Evolutionary conservation across 495 filamentous ascomycete genomes (phyloP), one percentile per base, ranked within the genome.

Genomic region (Talaromyces borbonicus): DNA sequence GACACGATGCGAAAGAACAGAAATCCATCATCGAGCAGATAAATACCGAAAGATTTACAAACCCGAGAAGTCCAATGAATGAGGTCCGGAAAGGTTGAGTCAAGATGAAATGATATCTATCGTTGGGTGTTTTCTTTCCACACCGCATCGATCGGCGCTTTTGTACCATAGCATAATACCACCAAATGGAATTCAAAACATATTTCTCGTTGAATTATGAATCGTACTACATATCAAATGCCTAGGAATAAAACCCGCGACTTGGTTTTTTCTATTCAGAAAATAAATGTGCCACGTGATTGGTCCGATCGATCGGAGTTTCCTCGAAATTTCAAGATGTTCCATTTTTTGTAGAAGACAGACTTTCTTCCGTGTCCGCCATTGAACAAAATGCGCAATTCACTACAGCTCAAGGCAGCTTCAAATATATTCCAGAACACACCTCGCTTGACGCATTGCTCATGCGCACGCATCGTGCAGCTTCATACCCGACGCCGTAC

Each of bases 1-100:
- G 69, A 39, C 71, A 77, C 53, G 71, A 62, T 47, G 56, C 45
- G 46, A 50, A 54, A 4, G 25, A 48, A 7, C 36, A 55, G 5
- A 37, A 39, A 6, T 54, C 55, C 4, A 51, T 67, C 27, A 54
- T 56, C 39, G 59, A 64, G 26, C 30, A 53, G 27, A 42, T 71
- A 35, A 54, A 63, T 24, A 63, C 47, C 38, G 61, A 63, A 41
- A 58, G 61, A 29, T 58, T 63, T 37, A 47, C 50, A 18, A 49
- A 64, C 39, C 55, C 51, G 30, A 62, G 56, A 43, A 56, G 55
- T 19, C 56, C 60, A 7, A 52, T 63, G 35, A 53, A 50, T 46
- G 39, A 53, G 22, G 54, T 52, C 22, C 52, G 53, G 35, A 46
- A 50, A 16, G 20, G 49, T 37, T 60, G 47, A 54, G 7, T n/a